Percentiles rank a stretch among this genome's conserved stretches.
Conservation (phyloP, 495 filamentous ascomycete genomes). For the Penicillium pancosmium region DNA sequence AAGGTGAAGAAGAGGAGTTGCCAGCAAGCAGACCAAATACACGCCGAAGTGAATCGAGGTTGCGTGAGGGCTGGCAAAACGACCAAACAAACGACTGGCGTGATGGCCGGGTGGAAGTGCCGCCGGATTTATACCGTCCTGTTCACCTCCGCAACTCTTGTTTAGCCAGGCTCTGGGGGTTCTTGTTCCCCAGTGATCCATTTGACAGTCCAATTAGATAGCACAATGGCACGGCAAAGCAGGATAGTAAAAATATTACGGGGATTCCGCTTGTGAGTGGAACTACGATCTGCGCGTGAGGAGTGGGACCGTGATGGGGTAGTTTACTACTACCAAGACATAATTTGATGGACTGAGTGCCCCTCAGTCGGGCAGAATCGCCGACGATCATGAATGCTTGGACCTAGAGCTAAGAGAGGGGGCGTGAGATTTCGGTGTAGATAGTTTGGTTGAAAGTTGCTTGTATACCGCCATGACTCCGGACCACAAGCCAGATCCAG, state of each 20-base stretch:
- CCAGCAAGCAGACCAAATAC: neutral
- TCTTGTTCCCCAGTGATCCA: neutral
- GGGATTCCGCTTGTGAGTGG: constrained; percentile 12
- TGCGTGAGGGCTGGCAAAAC: neutral
- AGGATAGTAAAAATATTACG: neutral
- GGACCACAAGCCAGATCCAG: constrained; percentile 1
- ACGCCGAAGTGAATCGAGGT: neutral
- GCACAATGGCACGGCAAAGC: neutral
- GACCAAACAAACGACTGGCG: no score
- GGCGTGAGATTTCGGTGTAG: constrained; percentile 6
- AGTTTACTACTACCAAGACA: constrained; percentile 6
- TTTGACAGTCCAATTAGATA: neutral
- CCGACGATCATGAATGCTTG: constrained; percentile 23
- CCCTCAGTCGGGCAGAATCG: constrained; percentile 4
- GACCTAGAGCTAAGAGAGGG: constrained; percentile 12
- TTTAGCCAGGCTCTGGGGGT: neutral
- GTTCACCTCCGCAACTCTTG: neutral
- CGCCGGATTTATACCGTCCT: neutral
- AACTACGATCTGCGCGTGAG: constrained; percentile 21
- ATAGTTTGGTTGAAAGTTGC: neutral
- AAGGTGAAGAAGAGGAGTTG: neutral
- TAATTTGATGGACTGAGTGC: constrained; percentile 4
- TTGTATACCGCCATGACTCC: neutral
- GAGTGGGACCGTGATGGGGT: constrained; percentile 17
- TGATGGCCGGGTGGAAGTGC: no score